These are phyloP conservation scores for Herpetomonas samuelpessoai DNA, from an alignment of 208 protist genomes.

Conservation along the genomic window DNA sequence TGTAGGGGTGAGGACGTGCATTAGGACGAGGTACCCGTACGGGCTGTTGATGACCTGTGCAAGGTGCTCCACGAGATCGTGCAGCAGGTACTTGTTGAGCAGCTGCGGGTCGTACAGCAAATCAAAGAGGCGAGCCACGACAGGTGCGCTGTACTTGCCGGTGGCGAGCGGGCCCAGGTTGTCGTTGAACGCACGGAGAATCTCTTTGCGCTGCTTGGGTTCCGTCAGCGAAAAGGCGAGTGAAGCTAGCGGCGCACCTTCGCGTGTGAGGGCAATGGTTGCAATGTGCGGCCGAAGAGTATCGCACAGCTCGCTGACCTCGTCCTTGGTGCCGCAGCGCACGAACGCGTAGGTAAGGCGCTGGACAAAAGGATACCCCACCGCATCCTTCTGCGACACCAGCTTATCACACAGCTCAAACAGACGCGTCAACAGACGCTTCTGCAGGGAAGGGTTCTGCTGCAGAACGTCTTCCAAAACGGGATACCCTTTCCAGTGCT, in stretches of 20 bases:
- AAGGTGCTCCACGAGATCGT: conserved; percentile 63
- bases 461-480: conserved; percentile 68
- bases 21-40: conserved; percentile 80
- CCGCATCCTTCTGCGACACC: conserved; percentile 85
- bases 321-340: conserved; percentile 58
- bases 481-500: conserved; percentile 82
- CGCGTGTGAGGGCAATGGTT: conserved; percentile 53
- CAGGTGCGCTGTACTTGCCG: conserved; percentile 81
- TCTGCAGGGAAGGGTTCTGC: conserved; percentile 52
- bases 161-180: conserved; percentile 66
- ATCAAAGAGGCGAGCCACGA: conserved; percentile 86
- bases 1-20: conserved; percentile 83
- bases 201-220: conserved; percentile 79
- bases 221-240: conserved; percentile 78
- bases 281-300: conserved; percentile 77
- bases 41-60: conserved; percentile 76
- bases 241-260: conserved; percentile 76
- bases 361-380: conserved; percentile 85
- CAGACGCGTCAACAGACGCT: conserved; percentile 70
- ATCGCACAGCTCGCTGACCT: conserved; percentile 86
- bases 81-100: conserved; percentile 77
- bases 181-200: conserved; percentile 64
- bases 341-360: conserved; percentile 73
- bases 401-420: conserved; percentile 89
- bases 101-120: conserved; percentile 84